Base-by-base conservation (phyloP, 441 rosid genomes). In the Adansonia rubrostipa region DNA sequence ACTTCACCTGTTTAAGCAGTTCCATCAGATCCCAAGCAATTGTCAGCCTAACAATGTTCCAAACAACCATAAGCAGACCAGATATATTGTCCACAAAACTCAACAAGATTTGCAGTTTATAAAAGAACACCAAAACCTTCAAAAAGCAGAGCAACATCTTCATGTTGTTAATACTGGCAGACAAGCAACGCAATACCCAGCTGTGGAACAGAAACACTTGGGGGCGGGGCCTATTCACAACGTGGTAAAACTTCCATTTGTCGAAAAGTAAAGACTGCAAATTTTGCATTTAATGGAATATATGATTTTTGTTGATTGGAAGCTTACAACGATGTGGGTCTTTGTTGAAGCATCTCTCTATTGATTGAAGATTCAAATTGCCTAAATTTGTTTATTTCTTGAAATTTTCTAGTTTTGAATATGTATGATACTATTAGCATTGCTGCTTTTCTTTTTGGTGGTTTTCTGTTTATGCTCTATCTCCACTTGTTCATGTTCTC, bases 1-100 rank as follows among this genome's bases (percentile, higher is more conserved):
- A 17, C 77, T 85, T 75, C 77, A 82, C 69, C 75, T 85, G 56
- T 82, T 89, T 40, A 86, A 85, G 79, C 83, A 77, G 76, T 36
- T 83, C 13, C 82, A 80, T 78, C 86, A 67, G 51, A 77, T 50
- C 57, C 84, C 83, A 6, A 77, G 76, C 57, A 78, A 76, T 76
- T 74, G 64, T 74, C 86, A 73, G 40, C 80, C 73, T n/a, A 77
- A 74, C 53, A 71, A 78, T 58, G 68, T 24, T 51, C 62, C 82
- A 44, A 79, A 54, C 22, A 82, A 77, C 78, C 82, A 77, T 7
- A 76, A 74, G 63, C 83, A 76, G 36, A 73, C 67, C 67, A 65
- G 82, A 78, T 82, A 75, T 78, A 57, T 60, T 36, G 72, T 73
- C 62, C 82, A 77, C 0, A 82, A 57, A 71, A 45, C 74, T 63